Conservation (phyloP, 169 alveolate genomes). For the Cryptosporidium xiaoi region DNA sequence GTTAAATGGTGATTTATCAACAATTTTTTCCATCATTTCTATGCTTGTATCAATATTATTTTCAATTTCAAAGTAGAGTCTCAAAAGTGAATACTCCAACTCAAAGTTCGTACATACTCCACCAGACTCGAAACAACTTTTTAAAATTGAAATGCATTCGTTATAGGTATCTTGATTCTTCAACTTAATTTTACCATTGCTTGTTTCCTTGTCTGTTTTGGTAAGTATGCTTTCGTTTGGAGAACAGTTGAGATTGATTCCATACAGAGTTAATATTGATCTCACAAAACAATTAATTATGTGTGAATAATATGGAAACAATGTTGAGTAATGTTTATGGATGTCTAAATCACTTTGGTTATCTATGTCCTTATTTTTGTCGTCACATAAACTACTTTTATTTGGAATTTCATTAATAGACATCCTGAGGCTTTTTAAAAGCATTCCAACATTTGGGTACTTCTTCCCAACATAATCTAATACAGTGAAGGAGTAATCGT, state of each 20-base stretch:
- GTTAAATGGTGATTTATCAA: constrained; percentile 33
- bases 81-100: constrained; percentile 27
- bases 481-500: constrained; percentile 35
- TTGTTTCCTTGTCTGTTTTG: neutral
- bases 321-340: neutral
- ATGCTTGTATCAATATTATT: constrained; percentile 16
- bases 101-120: constrained; percentile 5
- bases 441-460: constrained; percentile 13
- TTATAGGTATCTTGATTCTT: constrained; percentile 8
- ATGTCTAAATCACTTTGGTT: neutral
- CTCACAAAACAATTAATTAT: constrained; percentile 43
- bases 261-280: constrained; percentile 11
- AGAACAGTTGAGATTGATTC: constrained; percentile 20
- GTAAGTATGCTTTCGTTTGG: constrained; percentile 9
- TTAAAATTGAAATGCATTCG: constrained; percentile 4
- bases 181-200: neutral
- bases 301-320: constrained; percentile 12
- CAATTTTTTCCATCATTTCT: constrained; percentile 23
- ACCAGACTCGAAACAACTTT: neutral
- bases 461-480: constrained; percentile 20
- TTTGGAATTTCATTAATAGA: neutral
- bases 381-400: neutral
- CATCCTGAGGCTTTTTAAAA: constrained; percentile 6
- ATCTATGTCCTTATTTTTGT: neutral
- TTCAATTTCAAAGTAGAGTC: constrained; percentile 52